A percentile compares a stretch with the other conserved stretches of the same genome.
These are phyloP conservation scores for Cryptosporidium tyzzeri DNA, from an alignment of 169 alveolate genomes.

Conservation along the genomic window DNA sequence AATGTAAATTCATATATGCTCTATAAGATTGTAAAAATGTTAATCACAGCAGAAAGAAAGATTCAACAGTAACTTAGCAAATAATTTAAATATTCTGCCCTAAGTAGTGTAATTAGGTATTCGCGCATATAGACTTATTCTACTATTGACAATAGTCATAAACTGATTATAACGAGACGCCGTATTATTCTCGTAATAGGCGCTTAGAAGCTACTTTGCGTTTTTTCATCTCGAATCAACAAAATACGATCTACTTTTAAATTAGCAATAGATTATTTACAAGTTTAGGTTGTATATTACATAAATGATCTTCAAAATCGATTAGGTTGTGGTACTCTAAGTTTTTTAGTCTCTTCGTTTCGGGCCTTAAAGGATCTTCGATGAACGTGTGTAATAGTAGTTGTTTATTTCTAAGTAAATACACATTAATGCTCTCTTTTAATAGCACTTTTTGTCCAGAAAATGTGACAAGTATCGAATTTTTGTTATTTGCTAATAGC, in stretches of 20 bases:
- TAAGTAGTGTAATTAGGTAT: background rate
- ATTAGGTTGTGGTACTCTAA: background rate
- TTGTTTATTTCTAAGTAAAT: slow-evolving; percentile 4
- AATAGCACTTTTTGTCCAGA: background rate
- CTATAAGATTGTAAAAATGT: background rate
- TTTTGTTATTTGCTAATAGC: background rate
- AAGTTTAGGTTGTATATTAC: background rate
- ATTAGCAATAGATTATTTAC: background rate
- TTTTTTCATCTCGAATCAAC: background rate
- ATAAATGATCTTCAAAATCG: slow-evolving; percentile 57
- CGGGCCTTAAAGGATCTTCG: background rate
- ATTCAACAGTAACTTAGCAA: background rate
- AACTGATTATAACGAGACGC: slow-evolving; percentile 57
- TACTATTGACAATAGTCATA: slow-evolving; percentile 25
- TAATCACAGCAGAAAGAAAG: background rate
- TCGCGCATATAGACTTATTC: slow-evolving; percentile 25
- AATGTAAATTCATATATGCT: slow-evolving; percentile 20
- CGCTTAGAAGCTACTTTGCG: slow-evolving; percentile 22
- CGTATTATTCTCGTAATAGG: slow-evolving; percentile 48
- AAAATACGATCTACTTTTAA: background rate
- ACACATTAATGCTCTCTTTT: background rate
- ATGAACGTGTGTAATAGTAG: background rate
- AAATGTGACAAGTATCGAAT: slow-evolving; percentile 1
- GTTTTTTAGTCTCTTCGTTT: background rate
- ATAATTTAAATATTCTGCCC: background rate